A percentile compares a stretch with the other conserved stretches of the same genome.
phyloP scores from a whole-genome alignment of 768 basidiomycete species.

The Tulasnella calospora region DNA sequence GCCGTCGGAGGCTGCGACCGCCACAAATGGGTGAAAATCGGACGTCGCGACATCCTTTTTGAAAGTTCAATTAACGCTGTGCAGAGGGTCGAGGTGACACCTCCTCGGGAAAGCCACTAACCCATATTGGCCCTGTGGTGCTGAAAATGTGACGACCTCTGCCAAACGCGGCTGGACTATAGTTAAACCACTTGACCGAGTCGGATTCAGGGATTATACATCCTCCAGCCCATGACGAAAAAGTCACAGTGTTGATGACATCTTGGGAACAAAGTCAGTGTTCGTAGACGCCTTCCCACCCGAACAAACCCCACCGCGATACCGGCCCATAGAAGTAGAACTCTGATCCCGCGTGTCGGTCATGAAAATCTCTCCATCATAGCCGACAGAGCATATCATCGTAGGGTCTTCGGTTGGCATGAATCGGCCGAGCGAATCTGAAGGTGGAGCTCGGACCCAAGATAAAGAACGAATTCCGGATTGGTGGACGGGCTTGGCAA shows the following conservation, averaged over 20 bases:
- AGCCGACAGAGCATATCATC: constrained; percentile 65
- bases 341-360: constrained; percentile 70
- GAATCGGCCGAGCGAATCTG: constrained; percentile 23
- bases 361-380: constrained; percentile 71
- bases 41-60: constrained; percentile 52
- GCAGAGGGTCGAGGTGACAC: neutral
- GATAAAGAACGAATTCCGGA: constrained; percentile 69
- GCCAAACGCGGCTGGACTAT: constrained; percentile 68
- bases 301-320: constrained; percentile 50
- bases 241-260: constrained; percentile 63
- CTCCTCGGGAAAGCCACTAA: constrained; percentile 40
- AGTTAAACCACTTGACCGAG: constrained; percentile 70
- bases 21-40: constrained; percentile 82
- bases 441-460: constrained; percentile 67
- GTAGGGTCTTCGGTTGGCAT: constrained; percentile 45
- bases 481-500: constrained; percentile 71
- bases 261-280: constrained; percentile 43
- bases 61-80: neutral
- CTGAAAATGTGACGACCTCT: constrained; percentile 67
- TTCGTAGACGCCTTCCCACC: neutral
- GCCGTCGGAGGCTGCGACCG: constrained; percentile 79
- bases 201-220: constrained; percentile 79
- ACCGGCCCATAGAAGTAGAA: constrained; percentile 67
- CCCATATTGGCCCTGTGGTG: constrained; percentile 79
- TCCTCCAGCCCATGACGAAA: constrained; percentile 62